A percentile compares a stretch with the other conserved stretches of the same genome.
Conservation (phyloP, 1,284 basidiomycete genomes). For the Melampsora abietis-canadensis region DNA sequence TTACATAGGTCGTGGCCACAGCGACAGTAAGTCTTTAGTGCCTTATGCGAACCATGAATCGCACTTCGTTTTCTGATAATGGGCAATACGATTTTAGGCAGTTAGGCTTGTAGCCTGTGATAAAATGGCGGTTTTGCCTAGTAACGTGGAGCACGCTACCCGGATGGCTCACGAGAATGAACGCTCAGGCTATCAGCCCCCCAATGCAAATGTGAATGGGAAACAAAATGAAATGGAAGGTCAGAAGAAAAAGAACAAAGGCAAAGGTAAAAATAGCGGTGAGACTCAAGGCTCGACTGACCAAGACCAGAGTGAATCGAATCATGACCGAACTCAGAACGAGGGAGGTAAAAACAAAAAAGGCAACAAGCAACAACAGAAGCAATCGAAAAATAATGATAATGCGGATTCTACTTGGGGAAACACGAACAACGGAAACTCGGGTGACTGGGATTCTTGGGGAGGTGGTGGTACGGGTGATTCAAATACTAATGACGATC, state of each 20-base stretch:
- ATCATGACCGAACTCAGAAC: neutral
- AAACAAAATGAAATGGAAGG: neutral
- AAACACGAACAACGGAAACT: neutral
- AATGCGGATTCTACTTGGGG: neutral
- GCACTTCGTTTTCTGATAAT: too few species aligned
- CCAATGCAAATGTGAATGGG: neutral
- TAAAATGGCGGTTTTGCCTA: constrained; percentile 2
- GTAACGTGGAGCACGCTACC: neutral
- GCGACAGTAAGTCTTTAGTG: neutral
- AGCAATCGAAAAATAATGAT: neutral
- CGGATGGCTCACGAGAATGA: constrained; percentile 1
- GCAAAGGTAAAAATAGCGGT: neutral
- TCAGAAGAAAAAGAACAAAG: constrained; percentile 10
- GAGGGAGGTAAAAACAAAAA: neutral
- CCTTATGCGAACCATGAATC: neutral
- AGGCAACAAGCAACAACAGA: constrained; percentile 1
- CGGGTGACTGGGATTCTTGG: neutral
- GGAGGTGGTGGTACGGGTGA: neutral
- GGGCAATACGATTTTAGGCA: neutral
- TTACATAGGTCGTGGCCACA: neutral
- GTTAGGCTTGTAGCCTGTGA: neutral
- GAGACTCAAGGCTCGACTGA: neutral
- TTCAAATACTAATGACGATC: neutral
- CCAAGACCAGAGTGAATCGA: neutral
- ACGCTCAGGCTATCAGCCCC: neutral